Evolutionary conservation across 2,329 filamentous ascomycete species (phyloP), one percentile per base, ranked within the genome.

Genomic region (Fusarium pseudocircinatum): DNA sequence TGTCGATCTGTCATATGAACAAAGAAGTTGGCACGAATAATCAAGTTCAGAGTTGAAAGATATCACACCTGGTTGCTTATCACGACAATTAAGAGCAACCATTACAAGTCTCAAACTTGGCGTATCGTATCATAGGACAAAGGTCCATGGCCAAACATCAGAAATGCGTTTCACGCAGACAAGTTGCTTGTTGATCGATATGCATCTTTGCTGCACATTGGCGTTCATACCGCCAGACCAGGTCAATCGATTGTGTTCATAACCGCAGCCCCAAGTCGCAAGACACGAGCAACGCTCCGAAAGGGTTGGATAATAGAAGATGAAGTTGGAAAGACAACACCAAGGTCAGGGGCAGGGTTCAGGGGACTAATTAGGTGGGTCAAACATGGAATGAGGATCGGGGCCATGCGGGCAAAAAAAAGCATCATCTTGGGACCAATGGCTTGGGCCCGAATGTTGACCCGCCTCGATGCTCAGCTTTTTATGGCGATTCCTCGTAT

Each of bases 401-500:
- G 69, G 63, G 63, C 56, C 44, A 67, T 54, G 43, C 56, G 49
- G 59, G 44, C 71, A 61, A 60, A 66, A 50, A 65, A 50, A 52
- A 60, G 72, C 47, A 60, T 59, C 59, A 43, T 52, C 59, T 36
- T 62, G 64, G 66, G 64, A 70, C 76, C 74, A 77, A 72, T 75
- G 46, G 62, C 49, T 67, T 58, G 70, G 70, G 60, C 46, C 70
- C 53, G 46, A 77, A 75, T 68, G 66, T 68, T 68, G 65, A 60
- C 65, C 68, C 69, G 66, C 67, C 72, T 64, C 39, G 49, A 69
- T 70, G 50, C 57, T 67, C 71, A 66, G 61, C 61, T 66, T 77
- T 72, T 73, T 76, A 43, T 70, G 69, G 67, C 60, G 43, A 62
- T 62, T 68, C 67, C 75, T 77, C 75, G 75, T 77, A 77, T 77